Percentiles rank a stretch among this genome's conserved stretches.
These are phyloP conservation scores for Amauroascus verrucosus DNA, from an alignment of 2,329 filamentous ascomycete genomes.

Conservation along the genomic window DNA sequence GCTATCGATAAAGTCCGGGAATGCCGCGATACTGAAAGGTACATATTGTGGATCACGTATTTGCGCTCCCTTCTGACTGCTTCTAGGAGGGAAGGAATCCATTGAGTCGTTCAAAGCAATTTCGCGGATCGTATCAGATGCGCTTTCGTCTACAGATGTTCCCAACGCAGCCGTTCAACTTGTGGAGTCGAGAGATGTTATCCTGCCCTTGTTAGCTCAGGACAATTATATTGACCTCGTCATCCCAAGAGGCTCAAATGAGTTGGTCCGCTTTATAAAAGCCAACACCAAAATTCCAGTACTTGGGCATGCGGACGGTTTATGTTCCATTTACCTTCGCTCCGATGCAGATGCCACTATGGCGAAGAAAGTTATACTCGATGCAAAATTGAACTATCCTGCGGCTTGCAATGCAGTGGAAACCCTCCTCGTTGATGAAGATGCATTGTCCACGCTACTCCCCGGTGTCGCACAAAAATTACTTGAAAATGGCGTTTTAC, in stretches of 20 bases:
- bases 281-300: constrained; percentile 87
- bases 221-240: constrained; percentile 88
- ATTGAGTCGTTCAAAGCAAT: constrained; percentile 92
- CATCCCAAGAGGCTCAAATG: constrained; percentile 83
- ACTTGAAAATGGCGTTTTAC: constrained; percentile 62
- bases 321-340: constrained; percentile 81
- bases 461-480: constrained; percentile 65
- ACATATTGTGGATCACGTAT: constrained; percentile 4
- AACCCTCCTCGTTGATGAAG: constrained; percentile 73
- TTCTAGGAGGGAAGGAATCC: constrained; percentile 79
- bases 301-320: constrained; percentile 86
- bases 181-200: constrained; percentile 82
- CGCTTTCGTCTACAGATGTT: constrained; percentile 61
- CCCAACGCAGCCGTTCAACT: constrained; percentile 84
- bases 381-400: constrained; percentile 89
- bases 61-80: constrained; percentile 4
- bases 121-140: constrained; percentile 68
- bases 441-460: constrained; percentile 56
- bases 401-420: constrained; percentile 94
- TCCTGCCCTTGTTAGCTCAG: constrained; percentile 74
- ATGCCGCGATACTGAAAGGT: constrained; percentile 92
- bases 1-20: constrained; percentile 91
- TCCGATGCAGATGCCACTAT: constrained; percentile 61
- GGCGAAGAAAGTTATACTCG: constrained; percentile 67
- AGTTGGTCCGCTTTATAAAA: constrained; percentile 84